phyloP scores from a whole-genome alignment of 2,329 filamentous ascomycete genomes.

The Microdochium trichocladiopsis region DNA sequence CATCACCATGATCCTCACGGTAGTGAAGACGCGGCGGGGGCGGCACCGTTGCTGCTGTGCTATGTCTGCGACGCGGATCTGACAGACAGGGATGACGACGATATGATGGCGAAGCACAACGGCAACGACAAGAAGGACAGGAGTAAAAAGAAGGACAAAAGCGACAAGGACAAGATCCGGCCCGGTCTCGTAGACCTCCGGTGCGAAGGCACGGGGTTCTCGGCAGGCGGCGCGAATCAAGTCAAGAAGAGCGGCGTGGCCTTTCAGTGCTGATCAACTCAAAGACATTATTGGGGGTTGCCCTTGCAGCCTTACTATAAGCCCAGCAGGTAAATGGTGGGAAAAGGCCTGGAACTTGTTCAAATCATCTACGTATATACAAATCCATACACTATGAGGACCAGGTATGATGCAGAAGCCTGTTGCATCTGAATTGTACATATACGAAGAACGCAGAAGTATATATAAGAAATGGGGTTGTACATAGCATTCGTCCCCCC shows the following conservation, averaged over 20 bases:
- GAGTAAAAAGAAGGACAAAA: constrained; percentile 35
- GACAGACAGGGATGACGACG: constrained; percentile 31
- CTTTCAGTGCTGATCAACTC: constrained; percentile 68
- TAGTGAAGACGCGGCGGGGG: constrained; percentile 16
- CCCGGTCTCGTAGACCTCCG: constrained; percentile 73
- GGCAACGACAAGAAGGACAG: constrained; percentile 26
- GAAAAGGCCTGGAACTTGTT: too few relatives aligned
- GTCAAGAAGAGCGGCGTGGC: constrained; percentile 73
- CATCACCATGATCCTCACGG: constrained; percentile 42
- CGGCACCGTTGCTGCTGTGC: constrained; percentile 45
- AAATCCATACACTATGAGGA: too few relatives aligned
- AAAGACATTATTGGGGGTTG: too few relatives aligned
- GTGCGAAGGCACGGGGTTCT: constrained; percentile 88
- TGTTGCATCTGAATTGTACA: too few relatives aligned
- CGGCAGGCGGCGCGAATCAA: constrained; percentile 74
- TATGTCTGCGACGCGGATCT: constrained; percentile 83
- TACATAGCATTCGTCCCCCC: too few relatives aligned
- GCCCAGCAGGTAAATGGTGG: too few relatives aligned
- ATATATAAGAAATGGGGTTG: too few relatives aligned
- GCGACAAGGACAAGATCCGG: constrained; percentile 48
- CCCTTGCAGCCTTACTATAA: too few relatives aligned
- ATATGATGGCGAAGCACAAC: constrained; percentile 13
- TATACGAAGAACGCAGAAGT: too few relatives aligned
- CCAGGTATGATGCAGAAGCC: too few relatives aligned
- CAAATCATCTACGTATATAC: too few relatives aligned